Evolutionary conservation across 2,329 filamentous ascomycete genomes (phyloP).

Genomic region (Phialemoniopsis sp.): DNA sequence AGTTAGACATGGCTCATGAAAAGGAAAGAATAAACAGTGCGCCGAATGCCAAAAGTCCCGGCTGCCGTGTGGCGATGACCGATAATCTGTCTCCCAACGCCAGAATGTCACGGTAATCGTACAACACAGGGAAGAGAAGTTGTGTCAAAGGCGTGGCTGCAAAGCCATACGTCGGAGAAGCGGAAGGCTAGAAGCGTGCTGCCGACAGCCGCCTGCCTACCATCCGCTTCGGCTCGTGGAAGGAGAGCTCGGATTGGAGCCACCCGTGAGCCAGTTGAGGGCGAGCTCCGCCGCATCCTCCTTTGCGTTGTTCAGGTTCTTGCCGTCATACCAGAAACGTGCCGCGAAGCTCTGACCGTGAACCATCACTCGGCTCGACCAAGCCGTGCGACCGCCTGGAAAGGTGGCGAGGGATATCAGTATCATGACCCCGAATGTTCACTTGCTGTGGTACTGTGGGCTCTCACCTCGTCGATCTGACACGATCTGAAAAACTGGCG

Average conservation of each 20-base stretch:
- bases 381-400: conserved; percentile 81
- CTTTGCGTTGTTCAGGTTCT: conserved; percentile 80
- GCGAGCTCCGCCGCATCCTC: conserved; percentile 90
- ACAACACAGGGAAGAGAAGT: conserved; percentile 1
- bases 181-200: too few relatives aligned
- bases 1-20: too few relatives aligned
- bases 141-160: background rate
- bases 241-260: conserved; percentile 34
- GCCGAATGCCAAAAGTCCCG: too few relatives aligned
- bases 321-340: conserved; percentile 87
- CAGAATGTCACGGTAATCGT: too few relatives aligned
- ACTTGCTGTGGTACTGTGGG: conserved; percentile 8
- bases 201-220: conserved; percentile 12
- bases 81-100: too few relatives aligned
- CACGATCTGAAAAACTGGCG: conserved; percentile 23
- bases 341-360: conserved; percentile 62
- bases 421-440: background rate
- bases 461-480: conserved; percentile 27
- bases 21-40: too few relatives aligned
- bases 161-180: too few relatives aligned
- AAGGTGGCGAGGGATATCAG: background rate
- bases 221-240: conserved; percentile 29
- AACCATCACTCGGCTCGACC: conserved; percentile 79
- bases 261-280: conserved; percentile 47
- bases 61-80: too few relatives aligned